Percentiles rank a stretch among this genome's conserved stretches.
Conservation (phyloP, 352 stramenopile genomes). For the Phytophthora sp. region DNA sequence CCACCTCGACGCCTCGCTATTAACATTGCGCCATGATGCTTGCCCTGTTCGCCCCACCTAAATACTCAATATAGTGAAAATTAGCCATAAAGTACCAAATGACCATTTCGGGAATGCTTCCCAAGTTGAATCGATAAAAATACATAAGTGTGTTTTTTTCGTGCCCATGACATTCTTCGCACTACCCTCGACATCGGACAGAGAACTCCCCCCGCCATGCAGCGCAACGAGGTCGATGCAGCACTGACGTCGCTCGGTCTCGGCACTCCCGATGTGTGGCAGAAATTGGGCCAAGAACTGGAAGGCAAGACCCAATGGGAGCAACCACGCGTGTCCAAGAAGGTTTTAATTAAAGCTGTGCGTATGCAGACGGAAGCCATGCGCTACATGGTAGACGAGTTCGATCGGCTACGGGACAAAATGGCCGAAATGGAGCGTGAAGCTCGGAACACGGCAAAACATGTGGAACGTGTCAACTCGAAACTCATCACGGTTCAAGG, state of each 20-base stretch:
- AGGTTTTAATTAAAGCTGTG: slow-evolving; percentile 81
- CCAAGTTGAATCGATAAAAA: slow-evolving; percentile 31
- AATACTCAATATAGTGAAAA: not conserved
- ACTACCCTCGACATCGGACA: no score
- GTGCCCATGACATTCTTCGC: slow-evolving; percentile 12
- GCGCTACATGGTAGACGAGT: slow-evolving; percentile 84
- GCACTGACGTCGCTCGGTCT: slow-evolving; percentile 65
- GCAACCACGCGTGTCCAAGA: slow-evolving; percentile 83
- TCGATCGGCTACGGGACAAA: slow-evolving; percentile 79
- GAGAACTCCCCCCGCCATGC: slow-evolving; percentile 52
- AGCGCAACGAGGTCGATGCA: slow-evolving; percentile 86
- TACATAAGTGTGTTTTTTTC: slow-evolving; percentile 15
- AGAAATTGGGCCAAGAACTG: slow-evolving; percentile 79
- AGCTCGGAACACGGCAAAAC: slow-evolving; percentile 74
- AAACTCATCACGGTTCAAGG: slow-evolving; percentile 81
- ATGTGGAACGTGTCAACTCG: slow-evolving; percentile 77
- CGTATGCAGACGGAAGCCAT: slow-evolving; percentile 87
- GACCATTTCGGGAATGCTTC: slow-evolving; percentile 25
- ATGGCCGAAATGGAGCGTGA: slow-evolving; percentile 83
- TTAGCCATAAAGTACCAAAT: no score
- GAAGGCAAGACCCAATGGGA: slow-evolving; percentile 81
- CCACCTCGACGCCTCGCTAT: slow-evolving; percentile 66
- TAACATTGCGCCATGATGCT: slow-evolving; percentile 10
- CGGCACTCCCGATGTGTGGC: slow-evolving; percentile 80
- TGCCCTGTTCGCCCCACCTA: slow-evolving; percentile 12